Base-by-base conservation (phyloP, 1,139 yeast genomes). In the Scheffersomyces segobiensis region DNA sequence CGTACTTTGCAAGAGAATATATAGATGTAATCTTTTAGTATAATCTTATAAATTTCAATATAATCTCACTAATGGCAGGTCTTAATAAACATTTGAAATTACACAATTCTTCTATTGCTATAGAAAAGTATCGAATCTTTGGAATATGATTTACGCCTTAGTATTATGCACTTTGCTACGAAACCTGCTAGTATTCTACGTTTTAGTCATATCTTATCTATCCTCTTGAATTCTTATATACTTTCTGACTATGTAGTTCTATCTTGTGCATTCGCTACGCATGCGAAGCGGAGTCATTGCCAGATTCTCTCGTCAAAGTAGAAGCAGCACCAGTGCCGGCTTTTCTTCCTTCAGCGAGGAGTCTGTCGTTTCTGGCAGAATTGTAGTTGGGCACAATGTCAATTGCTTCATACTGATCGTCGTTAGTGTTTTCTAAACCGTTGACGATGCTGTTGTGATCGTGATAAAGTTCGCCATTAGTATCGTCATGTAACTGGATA, bases 331-430 rank as follows among this genome's bases (percentile, higher is more conserved):
- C 42, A 32, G 42, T 32, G 42, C 42, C 17, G n/a, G 50, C 50
- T 20, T 19, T 24, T 48, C 48, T 50, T 10, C 61, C 61, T 21
- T 58, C 55, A 42, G 54, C 55, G 18, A 60, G 52, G 22, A 73
- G 63, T 53, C 59, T 63, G 65, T 77, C 80, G 53, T 74, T 66
- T 48, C 67, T 69, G 2, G 72, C 71, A 6, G 67, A 62, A 58
- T 75, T 74, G 63, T 79, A 79, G 60, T 70, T 72, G 0, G 83
- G 83, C 3, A 79, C 83, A 59, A 65, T 74, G 56, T 78, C 82
- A 19, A 69, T 68, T 10, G 65, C 64, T 50, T 71, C 71, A 52
- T 69, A 65, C 57, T 66, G 70, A 49, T 71, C 72, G 26, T 66
- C 67, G 24, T 48, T n/a, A 3, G 21, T 47, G n/a, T 48, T 24